Evolutionary conservation across 768 basidiomycete genomes (phyloP).

Genomic region (Boletus pseudo-olivaceus): DNA sequence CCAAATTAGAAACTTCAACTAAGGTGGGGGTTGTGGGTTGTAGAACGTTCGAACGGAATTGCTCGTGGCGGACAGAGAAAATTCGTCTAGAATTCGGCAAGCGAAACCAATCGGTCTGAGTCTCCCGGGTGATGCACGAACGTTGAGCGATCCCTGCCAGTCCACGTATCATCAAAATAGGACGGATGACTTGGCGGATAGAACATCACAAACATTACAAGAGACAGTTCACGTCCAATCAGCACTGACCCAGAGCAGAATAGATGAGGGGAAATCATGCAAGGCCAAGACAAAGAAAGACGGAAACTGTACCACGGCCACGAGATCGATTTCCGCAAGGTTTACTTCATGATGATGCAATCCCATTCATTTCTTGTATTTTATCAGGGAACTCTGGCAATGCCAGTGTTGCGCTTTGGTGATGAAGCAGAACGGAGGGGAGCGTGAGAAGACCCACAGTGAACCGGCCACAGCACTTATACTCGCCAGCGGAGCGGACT

Average conservation of each 20-base stretch:
- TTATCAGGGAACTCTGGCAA: conserved; percentile 8
- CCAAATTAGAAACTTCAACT: conserved; percentile 3
- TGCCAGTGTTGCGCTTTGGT: conserved; percentile 6
- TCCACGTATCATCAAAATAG: background rate
- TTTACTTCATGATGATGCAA: conserved; percentile 10
- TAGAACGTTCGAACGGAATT: conserved; percentile 8
- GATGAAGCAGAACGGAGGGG: conserved; percentile 10
- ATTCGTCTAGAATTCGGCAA: conserved; percentile 1
- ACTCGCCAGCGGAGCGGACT: background rate
- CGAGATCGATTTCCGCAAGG: background rate
- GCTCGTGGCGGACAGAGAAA: background rate
- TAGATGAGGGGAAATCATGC: conserved; percentile 2
- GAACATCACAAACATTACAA: conserved; percentile 1
- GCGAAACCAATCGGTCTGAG: background rate
- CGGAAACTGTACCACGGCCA: conserved; percentile 12
- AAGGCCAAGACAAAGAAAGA: background rate
- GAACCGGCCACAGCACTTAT: conserved; percentile 11
- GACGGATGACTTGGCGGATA: background rate
- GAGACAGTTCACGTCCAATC: conserved; percentile 2
- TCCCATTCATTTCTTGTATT: conserved; percentile 8
- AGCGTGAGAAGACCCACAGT: conserved; percentile 18
- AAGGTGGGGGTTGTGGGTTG: background rate
- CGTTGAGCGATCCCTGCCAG: background rate
- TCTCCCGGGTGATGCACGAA: background rate
- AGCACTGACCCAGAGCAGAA: conserved; percentile 6